phyloP scores from a whole-genome alignment of 2,329 filamentous ascomycete species.

The Calonectria ilicicola region DNA sequence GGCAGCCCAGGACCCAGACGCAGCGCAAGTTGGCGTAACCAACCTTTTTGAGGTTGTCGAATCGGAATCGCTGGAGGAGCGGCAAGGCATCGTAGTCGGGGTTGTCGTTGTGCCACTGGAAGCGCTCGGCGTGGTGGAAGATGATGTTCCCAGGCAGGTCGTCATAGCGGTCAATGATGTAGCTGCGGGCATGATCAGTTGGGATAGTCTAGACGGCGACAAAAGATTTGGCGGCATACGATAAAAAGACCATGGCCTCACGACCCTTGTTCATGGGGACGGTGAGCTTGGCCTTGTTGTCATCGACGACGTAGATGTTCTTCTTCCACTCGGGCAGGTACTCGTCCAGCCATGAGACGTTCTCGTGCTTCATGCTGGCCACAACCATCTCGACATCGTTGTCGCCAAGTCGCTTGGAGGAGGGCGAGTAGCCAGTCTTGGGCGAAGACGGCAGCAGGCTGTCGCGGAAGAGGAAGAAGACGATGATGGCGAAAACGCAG shows the following conservation, averaged over 20 bases:
- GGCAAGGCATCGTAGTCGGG: constrained; percentile 66
- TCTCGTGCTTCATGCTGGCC: constrained; percentile 48
- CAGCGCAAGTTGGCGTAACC: constrained; percentile 74
- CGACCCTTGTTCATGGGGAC: constrained; percentile 63
- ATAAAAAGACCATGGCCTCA: constrained; percentile 66
- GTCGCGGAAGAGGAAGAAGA: constrained; percentile 42
- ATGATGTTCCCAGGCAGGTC: constrained; percentile 56
- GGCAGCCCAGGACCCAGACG: constrained; percentile 68
- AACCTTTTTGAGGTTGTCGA: constrained; percentile 61
- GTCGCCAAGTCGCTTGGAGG: constrained; percentile 37
- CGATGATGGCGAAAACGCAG: constrained; percentile 38
- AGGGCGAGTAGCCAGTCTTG: constrained; percentile 24
- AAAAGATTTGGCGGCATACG: constrained; percentile 41
- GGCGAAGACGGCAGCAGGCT: constrained; percentile 33
- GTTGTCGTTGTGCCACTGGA: constrained; percentile 67
- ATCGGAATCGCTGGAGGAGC: constrained; percentile 60
- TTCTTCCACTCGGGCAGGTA: constrained; percentile 61
- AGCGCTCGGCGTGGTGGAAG: constrained; percentile 62
- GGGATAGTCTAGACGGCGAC: not conserved
- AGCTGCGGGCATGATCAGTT: constrained; percentile 43
- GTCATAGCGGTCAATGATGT: constrained; percentile 64
- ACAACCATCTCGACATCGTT: constrained; percentile 49
- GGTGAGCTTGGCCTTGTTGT: constrained; percentile 58
- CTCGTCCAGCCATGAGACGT: constrained; percentile 54
- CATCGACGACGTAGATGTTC: constrained; percentile 67